Base-by-base conservation (phyloP, 2,329 filamentous ascomycete genomes). In the Colletotrichum sp. region DNA sequence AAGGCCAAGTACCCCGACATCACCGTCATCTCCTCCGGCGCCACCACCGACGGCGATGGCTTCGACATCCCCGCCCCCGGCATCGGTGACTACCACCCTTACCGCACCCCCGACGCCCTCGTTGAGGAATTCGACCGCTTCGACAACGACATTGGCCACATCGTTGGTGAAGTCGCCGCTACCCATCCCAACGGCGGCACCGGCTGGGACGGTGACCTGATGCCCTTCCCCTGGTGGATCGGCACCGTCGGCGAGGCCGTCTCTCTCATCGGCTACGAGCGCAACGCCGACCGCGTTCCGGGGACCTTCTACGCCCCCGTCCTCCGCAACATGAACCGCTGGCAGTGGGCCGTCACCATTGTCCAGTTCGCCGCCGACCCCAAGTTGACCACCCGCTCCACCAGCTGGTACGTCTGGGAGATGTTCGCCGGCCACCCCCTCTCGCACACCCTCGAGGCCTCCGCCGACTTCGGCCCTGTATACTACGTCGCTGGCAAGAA, bases 191-290 rank as follows among this genome's bases (percentile, higher is more conserved):
- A 90, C 76, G 88, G 88, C n/a, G 88, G 88, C 7, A 87, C 83
- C 22, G 85, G 85, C 77, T 90, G 88, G 85, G 78, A 82, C 3
- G 87, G 87, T 5, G 79, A 86, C 16, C 86, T 89, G 65, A 86
- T 85, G 79, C 81, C 84, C 44, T 90, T 86, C 78, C 89, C 87
- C 1, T 91, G 88, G 85, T 90, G 89, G 91, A 89, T 90, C 66
- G 92, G 91, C 30, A 86, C 89, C 10, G 90, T 94, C 4, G 89
- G 89, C 16, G 93, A 94, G 81, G 92, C 91, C 28, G 87, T 94
- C n/a, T 92, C 90, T 71, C 85, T 94, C 18, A 87, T 94, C 77
- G 90, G 92, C 22, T 90, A 91, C 34, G 93, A 94, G 86, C 88
- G 92, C 72, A 94, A 94, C 82, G 87, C 88, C 5, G 90, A 93